Conservation (phyloP, 257 asterid genomes). For the Nicotiana otophora region DNA sequence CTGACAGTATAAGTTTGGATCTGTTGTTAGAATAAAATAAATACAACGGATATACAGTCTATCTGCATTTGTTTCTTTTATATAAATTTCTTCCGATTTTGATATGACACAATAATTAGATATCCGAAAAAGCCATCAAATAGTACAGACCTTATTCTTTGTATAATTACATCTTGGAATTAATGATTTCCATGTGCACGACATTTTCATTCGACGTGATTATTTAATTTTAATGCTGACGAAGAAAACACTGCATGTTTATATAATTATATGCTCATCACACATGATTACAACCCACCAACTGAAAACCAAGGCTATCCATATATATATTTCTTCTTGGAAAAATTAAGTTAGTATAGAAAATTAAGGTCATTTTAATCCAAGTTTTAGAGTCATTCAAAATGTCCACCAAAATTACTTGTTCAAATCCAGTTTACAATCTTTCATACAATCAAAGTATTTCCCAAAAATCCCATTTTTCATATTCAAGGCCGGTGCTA, state of each 20-base stretch:
- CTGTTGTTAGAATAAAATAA: not conserved
- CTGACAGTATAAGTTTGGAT: not conserved
- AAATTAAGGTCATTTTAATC: not conserved
- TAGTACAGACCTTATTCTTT: not conserved
- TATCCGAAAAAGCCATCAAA: not conserved
- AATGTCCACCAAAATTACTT: conserved; percentile 25
- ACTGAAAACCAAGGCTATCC: not conserved
- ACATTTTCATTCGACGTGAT: not conserved
- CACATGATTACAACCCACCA: not conserved
- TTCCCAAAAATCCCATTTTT: conserved; percentile 1
- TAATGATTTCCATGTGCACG: not conserved
- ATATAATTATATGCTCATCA: not conserved
- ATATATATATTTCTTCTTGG: not conserved
- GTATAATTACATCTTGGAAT: not conserved
- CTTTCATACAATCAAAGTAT: not conserved
- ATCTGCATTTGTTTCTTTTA: too few species aligned
- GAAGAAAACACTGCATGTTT: not conserved
- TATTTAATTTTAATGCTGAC: not conserved
- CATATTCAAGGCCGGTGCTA: not conserved
- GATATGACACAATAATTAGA: not conserved
- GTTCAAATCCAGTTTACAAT: conserved; percentile 17
- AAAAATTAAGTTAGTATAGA: not conserved
- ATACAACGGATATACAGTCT: too few species aligned
- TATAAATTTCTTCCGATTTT: too few species aligned
- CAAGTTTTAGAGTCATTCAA: not conserved